Evolutionary conservation across 305 asterid genomes (phyloP).

Genomic region (Withania somnifera): DNA sequence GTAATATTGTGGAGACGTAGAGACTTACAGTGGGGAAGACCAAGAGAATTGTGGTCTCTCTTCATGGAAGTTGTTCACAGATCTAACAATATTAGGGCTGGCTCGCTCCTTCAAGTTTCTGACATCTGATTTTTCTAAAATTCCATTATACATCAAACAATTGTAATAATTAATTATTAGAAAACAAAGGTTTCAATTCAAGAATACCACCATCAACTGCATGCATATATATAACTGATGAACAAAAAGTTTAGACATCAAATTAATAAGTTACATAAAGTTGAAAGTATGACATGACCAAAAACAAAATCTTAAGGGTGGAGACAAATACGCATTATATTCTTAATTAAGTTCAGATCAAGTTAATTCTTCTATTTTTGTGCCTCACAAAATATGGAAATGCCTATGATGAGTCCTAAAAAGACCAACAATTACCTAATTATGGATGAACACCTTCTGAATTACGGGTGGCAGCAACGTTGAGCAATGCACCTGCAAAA

Average conservation of each 20-base stretch:
- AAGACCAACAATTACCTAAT: no score
- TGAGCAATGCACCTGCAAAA: no score
- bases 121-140: slow-evolving; percentile 33
- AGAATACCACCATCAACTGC: no score
- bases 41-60: slow-evolving; percentile 7
- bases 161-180: no score
- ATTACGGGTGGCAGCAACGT: no score
- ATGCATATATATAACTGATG: no score
- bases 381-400: not conserved
- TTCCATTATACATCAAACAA: not conserved
- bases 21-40: slow-evolving; percentile 16
- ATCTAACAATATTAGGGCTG: slow-evolving; percentile 6
- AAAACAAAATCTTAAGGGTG: not conserved
- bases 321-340: no score
- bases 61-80: slow-evolving; percentile 11
- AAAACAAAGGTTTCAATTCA: no score
- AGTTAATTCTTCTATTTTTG: not conserved
- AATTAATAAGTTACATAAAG: not conserved
- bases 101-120: slow-evolving; percentile 32
- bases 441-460: no score
- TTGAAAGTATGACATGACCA: not conserved
- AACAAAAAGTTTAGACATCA: no score
- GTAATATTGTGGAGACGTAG: not conserved
- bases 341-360: no score
- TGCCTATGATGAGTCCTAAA: no score